Conservation (phyloP, 2,329 filamentous ascomycete genomes). For the Ascomycota sp. region DNA sequence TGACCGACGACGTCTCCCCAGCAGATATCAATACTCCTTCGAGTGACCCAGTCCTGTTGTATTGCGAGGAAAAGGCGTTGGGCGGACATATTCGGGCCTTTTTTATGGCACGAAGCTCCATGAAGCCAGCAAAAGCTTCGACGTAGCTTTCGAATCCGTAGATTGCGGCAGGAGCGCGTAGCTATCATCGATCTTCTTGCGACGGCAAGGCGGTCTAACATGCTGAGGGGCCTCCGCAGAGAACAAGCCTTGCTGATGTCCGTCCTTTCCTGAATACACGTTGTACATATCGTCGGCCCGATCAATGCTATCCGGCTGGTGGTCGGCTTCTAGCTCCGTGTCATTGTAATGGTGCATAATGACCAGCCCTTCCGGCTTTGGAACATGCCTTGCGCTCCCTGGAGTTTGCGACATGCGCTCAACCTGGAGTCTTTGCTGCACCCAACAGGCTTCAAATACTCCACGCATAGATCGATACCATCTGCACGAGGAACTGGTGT, state of each 20-base stretch:
- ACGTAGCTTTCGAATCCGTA: conserved; percentile 7
- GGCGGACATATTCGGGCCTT: conserved; percentile 3
- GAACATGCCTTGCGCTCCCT: conserved; percentile 5
- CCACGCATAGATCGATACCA: conserved; percentile 1
- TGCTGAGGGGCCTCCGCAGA: not conserved
- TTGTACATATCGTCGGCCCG: not conserved
- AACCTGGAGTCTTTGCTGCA: conserved; percentile 2
- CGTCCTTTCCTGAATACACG: not conserved
- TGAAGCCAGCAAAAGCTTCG: conserved; percentile 11
- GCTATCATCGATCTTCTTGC: not conserved
- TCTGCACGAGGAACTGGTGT: conserved; percentile 4
- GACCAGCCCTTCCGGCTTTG: not conserved
- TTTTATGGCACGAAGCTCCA: conserved; percentile 12
- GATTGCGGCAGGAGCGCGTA: conserved; percentile 3
- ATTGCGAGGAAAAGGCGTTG: not conserved
- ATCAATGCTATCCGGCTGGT: not conserved
- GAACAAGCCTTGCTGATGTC: not conserved
- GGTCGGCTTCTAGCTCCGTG: conserved; percentile 6
- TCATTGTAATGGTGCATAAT: conserved; percentile 5
- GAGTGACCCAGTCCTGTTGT: too few species aligned
- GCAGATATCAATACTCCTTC: too few species aligned
- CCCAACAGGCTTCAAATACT: conserved; percentile 3
- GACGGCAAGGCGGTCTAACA: not conserved
- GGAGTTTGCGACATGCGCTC: not conserved
- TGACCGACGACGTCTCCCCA: too few species aligned